phyloP scores from a whole-genome alignment of 2,329 filamentous ascomycete species.

The Capronia epimyces region DNA sequence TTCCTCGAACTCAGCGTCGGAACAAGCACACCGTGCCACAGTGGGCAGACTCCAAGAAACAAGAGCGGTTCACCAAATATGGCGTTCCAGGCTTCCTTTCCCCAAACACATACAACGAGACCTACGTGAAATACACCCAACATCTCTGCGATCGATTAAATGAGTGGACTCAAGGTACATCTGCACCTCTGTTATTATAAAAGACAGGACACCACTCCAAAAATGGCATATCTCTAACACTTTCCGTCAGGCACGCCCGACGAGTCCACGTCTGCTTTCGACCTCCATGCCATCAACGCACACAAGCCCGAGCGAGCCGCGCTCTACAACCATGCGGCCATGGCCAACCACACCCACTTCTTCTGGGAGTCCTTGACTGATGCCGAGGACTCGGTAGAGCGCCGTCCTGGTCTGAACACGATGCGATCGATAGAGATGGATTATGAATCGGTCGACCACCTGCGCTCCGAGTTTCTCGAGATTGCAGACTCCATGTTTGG shows the following conservation, averaged over 20 bases:
- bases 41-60: slow-evolving; percentile 18
- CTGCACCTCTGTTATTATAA: slow-evolving; percentile 1
- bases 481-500: slow-evolving; percentile 91
- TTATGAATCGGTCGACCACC: slow-evolving; percentile 78
- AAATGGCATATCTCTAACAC: not conserved
- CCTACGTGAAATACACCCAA: slow-evolving; percentile 78
- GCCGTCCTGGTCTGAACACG: slow-evolving; percentile 13
- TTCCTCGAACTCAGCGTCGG: slow-evolving; percentile 26
- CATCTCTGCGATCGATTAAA: slow-evolving; percentile 73
- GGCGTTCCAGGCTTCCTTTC: slow-evolving; percentile 69
- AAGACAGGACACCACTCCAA: not conserved
- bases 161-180: slow-evolving; percentile 61
- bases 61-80: slow-evolving; percentile 34
- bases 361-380: slow-evolving; percentile 43
- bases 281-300: slow-evolving; percentile 68
- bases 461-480: slow-evolving; percentile 71
- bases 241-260: slow-evolving; percentile 18
- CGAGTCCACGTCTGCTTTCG: slow-evolving; percentile 46
- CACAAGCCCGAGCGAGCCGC: slow-evolving; percentile 71
- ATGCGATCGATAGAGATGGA: slow-evolving; percentile 55
- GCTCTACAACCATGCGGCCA: slow-evolving; percentile 92
- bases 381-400: slow-evolving; percentile 13
- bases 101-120: slow-evolving; percentile 62
- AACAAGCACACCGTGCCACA: slow-evolving; percentile 15
- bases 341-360: slow-evolving; percentile 81